Evolutionary conservation across 768 basidiomycete species (phyloP).

Genomic region (Mrakia blollopis): DNA sequence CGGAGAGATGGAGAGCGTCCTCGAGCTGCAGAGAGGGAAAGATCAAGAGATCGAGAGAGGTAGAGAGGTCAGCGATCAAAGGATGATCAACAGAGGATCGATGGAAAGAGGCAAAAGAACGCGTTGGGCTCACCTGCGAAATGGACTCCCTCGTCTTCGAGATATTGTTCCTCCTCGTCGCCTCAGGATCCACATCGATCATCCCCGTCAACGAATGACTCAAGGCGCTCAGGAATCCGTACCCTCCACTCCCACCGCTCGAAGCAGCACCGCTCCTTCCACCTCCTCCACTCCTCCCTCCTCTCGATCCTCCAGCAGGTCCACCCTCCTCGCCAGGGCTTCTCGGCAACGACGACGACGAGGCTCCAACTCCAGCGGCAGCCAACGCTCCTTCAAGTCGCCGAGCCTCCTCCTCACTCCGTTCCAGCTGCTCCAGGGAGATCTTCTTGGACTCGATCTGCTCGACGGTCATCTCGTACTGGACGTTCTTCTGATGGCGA

Average conservation of each 20-base stretch:
- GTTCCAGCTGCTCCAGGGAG: conserved; percentile 80
- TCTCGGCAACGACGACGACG: background rate
- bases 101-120: too few species aligned
- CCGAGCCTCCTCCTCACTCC: conserved; percentile 82
- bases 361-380: conserved; percentile 26
- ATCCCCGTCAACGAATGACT: conserved; percentile 94
- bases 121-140: conserved; percentile 64
- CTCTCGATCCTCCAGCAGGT: background rate
- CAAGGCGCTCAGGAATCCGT: conserved; percentile 70
- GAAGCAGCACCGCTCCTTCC: background rate
- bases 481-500: conserved; percentile 95
- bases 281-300: background rate
- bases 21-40: conserved; percentile 84
- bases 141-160: conserved; percentile 91
- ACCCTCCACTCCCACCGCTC: conserved; percentile 8
- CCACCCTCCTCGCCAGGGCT: background rate
- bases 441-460: conserved; percentile 74
- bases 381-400: conserved; percentile 80
- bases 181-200: conserved; percentile 98
- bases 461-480: conserved; percentile 96
- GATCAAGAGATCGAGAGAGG: too few species aligned
- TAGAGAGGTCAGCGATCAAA: too few species aligned
- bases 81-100: too few species aligned
- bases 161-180: conserved; percentile 84
- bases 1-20: conserved; percentile 84